phyloP scores from a whole-genome alignment of 768 basidiomycete species.

The Lactarius akahatsu region DNA sequence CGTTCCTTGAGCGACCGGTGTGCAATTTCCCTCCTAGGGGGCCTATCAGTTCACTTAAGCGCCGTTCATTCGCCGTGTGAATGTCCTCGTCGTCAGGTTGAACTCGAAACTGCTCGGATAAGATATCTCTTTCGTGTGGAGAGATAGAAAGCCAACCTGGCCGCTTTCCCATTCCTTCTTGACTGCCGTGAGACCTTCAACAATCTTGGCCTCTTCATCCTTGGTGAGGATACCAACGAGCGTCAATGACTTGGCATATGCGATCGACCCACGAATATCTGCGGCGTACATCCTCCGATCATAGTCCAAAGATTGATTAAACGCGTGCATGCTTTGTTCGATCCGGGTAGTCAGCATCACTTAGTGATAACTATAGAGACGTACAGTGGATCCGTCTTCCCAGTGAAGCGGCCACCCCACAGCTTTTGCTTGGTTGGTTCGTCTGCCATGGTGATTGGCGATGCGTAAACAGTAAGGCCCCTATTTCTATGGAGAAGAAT shows the following conservation, averaged over 20 bases:
- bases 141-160: constrained; percentile 47
- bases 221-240: constrained; percentile 77
- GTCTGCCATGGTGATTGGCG: constrained; percentile 35
- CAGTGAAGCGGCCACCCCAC: constrained; percentile 88
- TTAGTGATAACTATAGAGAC: constrained; percentile 30
- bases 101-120: constrained; percentile 58
- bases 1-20: constrained; percentile 95
- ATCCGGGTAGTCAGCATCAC: constrained; percentile 20
- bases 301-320: constrained; percentile 94
- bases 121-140: constrained; percentile 4
- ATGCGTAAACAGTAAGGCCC: neutral
- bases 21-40: constrained; percentile 93
- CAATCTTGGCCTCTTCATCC: constrained; percentile 71
- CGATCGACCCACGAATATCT: constrained; percentile 92
- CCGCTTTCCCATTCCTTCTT: constrained; percentile 84
- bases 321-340: constrained; percentile 82
- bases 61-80: constrained; percentile 96
- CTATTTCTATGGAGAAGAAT: no score
- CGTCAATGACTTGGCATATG: constrained; percentile 86
- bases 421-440: constrained; percentile 66
- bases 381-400: constrained; percentile 83
- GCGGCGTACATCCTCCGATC: constrained; percentile 92
- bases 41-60: constrained; percentile 91
- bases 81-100: constrained; percentile 96
- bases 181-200: constrained; percentile 71